A percentile compares a stretch with the other conserved stretches of the same genome.
Conservation (phyloP, 1,284 basidiomycete species). For the Trametes sp. region DNA sequence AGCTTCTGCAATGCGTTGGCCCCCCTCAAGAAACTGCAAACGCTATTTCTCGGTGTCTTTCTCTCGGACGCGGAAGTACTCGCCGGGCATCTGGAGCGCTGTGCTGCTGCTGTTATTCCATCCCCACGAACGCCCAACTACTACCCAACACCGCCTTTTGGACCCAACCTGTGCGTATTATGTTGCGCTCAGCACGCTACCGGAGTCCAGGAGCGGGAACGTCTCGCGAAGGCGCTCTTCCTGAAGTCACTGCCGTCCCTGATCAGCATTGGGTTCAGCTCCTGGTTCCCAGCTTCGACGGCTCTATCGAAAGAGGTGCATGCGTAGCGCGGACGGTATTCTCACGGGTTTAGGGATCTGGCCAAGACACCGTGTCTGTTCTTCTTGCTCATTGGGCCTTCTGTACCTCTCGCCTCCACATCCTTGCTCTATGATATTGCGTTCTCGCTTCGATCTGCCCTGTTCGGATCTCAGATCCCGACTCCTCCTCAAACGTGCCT, state of each 20-base stretch:
- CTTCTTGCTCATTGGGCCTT: no score
- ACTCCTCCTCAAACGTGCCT: no score
- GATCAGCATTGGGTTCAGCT: constrained; percentile 59
- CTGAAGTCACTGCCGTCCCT: constrained; percentile 53
- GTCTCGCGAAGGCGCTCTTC: constrained; percentile 49
- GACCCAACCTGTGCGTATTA: constrained; percentile 43
- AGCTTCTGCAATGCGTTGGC: constrained; percentile 42
- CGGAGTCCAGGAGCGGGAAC: constrained; percentile 50
- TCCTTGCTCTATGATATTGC: no score
- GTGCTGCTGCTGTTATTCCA: constrained; percentile 45
- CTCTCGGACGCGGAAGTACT: constrained; percentile 57
- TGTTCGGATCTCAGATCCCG: no score
- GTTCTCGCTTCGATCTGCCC: no score
- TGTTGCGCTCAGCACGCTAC: constrained; percentile 41
- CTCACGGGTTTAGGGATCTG: not conserved
- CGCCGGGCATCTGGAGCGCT: constrained; percentile 41
- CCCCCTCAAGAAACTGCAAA: constrained; percentile 52
- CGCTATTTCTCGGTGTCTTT: constrained; percentile 66
- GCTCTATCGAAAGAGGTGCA: not conserved
- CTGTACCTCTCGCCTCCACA: no score
- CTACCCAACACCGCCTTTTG: constrained; percentile 39
- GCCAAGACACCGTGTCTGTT: no score
- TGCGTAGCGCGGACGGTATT: not conserved
- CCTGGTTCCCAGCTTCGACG: constrained; percentile 60
- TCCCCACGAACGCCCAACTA: constrained; percentile 43